Evolutionary conservation across 106 monocot genomes (phyloP).

Genomic region (Ottelia alismoides): DNA sequence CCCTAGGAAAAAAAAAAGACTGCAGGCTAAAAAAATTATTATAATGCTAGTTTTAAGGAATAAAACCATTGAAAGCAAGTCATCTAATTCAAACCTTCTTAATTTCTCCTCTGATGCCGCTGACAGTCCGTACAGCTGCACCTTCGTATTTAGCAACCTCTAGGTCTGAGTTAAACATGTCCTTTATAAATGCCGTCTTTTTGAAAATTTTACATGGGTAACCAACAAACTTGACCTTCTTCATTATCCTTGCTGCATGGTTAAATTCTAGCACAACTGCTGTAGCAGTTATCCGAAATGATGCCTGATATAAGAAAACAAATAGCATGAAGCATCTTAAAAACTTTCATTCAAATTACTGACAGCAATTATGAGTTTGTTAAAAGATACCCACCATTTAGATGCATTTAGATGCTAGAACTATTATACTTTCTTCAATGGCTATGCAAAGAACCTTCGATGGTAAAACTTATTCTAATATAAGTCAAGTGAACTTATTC

Average conservation of each 20-base stretch:
- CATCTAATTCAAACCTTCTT: conserved; percentile 83
- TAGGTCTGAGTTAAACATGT: conserved; percentile 96
- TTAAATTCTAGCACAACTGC: conserved; percentile 69
- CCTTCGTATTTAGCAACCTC: conserved; percentile 97
- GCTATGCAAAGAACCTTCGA: too few species aligned
- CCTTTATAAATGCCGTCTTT: conserved; percentile 88
- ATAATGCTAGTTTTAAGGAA: too few species aligned
- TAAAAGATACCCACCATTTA: too few species aligned
- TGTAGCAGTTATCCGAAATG: conserved; percentile 53
- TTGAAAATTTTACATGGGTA: conserved; percentile 88
- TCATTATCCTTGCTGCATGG: conserved; percentile 76
- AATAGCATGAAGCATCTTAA: neutral
- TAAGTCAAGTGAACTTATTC: too few species aligned
- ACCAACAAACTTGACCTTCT: conserved; percentile 94
- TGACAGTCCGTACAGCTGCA: conserved; percentile 78
- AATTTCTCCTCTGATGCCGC: conserved; percentile 82
- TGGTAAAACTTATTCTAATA: too few species aligned
- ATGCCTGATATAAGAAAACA: conserved; percentile 17
- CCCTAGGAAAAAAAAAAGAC: too few species aligned
- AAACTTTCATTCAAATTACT: too few species aligned
- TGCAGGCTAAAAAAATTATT: too few species aligned
- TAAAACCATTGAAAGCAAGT: too few species aligned
- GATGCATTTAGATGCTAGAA: too few species aligned
- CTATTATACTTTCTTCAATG: too few species aligned
- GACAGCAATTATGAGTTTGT: too few species aligned